Percentiles rank a stretch among this genome's conserved stretches.
These are phyloP conservation scores for Astrothelium macrocarpum DNA, from an alignment of 495 filamentous ascomycete genomes.

Conservation along the genomic window DNA sequence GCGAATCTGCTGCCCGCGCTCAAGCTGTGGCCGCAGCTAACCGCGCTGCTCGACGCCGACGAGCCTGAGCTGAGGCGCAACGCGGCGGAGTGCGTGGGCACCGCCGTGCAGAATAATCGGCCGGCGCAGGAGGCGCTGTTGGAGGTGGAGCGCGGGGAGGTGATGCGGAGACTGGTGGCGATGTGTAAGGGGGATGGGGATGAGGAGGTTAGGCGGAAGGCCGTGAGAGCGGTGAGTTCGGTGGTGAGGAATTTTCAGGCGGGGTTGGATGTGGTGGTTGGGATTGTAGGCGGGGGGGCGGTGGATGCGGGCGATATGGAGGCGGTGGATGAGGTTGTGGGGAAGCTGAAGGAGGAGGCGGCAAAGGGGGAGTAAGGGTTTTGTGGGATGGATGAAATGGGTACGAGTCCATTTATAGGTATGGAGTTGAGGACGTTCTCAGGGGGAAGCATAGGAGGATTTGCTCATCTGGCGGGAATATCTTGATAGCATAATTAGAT, in stretches of 20 bases:
- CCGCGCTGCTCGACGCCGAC: slow-evolving; percentile 53
- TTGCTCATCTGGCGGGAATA: no score
- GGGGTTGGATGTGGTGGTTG: slow-evolving; percentile 51
- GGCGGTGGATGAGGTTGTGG: slow-evolving; percentile 62
- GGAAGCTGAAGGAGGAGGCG: slow-evolving; percentile 45
- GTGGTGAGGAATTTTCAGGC: slow-evolving; percentile 81
- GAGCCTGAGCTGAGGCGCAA: slow-evolving; percentile 64
- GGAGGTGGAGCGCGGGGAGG: slow-evolving; percentile 52
- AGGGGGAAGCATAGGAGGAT: no score
- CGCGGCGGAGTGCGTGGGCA: slow-evolving; percentile 88
- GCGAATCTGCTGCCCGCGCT: slow-evolving; percentile 80
- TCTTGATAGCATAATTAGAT: no score
- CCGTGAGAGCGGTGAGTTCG: slow-evolving; percentile 75
- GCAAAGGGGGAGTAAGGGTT: not conserved
- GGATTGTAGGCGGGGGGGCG: slow-evolving; percentile 39
- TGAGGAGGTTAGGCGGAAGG: slow-evolving; percentile 68
- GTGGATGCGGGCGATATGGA: slow-evolving; percentile 80
- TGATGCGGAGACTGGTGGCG: slow-evolving; percentile 55
- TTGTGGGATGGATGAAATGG: no score
- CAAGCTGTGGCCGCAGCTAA: slow-evolving; percentile 69
- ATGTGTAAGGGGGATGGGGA: slow-evolving; percentile 52
- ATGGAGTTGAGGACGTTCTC: no score
- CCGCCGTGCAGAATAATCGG: slow-evolving; percentile 90
- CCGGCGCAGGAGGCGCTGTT: slow-evolving; percentile 72
- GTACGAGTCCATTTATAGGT: no score